phyloP scores from a whole-genome alignment of 768 basidiomycete species.

The Lepiota venenata region DNA sequence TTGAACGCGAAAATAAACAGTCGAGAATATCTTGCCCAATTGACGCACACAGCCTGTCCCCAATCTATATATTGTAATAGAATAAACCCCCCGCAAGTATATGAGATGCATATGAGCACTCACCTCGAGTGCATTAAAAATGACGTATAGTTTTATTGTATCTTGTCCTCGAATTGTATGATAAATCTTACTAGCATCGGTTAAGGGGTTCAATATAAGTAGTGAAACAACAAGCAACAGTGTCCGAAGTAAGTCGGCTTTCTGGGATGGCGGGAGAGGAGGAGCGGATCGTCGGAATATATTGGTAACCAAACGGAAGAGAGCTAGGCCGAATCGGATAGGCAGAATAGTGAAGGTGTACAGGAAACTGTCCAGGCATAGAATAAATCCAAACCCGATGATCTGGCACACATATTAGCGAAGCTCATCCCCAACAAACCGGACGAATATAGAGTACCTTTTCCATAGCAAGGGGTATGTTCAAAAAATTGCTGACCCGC shows the following conservation, averaged over 20 bases:
- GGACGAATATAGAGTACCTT: constrained; percentile 56
- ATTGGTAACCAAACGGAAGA: constrained; percentile 51
- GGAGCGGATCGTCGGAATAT: constrained; percentile 45
- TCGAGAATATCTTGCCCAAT: constrained; percentile 98
- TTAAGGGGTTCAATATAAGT: constrained; percentile 71
- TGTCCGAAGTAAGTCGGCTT: constrained; percentile 86
- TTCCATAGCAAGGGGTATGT: constrained; percentile 89
- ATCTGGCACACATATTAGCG: constrained; percentile 47
- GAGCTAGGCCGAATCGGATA: constrained; percentile 74
- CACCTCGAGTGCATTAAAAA: constrained; percentile 98
- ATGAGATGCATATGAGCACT: constrained; percentile 18
- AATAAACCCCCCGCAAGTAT: constrained; percentile 6
- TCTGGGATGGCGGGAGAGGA: constrained; percentile 80
- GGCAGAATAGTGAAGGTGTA: constrained; percentile 98
- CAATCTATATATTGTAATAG: constrained; percentile 59
- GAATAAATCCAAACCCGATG: constrained; percentile 85
- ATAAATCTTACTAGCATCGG: constrained; percentile 97
- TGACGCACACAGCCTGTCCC: constrained; percentile 89
- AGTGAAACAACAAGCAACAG: constrained; percentile 75
- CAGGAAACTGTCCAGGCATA: constrained; percentile 95
- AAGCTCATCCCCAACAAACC: neutral
- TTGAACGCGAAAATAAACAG: constrained; percentile 92
- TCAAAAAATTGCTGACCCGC: constrained; percentile 92
- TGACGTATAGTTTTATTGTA: constrained; percentile 97
- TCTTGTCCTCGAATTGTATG: constrained; percentile 97